phyloP scores from a whole-genome alignment of 495 filamentous ascomycete genomes.

The Chlorociboria aeruginascens region DNA sequence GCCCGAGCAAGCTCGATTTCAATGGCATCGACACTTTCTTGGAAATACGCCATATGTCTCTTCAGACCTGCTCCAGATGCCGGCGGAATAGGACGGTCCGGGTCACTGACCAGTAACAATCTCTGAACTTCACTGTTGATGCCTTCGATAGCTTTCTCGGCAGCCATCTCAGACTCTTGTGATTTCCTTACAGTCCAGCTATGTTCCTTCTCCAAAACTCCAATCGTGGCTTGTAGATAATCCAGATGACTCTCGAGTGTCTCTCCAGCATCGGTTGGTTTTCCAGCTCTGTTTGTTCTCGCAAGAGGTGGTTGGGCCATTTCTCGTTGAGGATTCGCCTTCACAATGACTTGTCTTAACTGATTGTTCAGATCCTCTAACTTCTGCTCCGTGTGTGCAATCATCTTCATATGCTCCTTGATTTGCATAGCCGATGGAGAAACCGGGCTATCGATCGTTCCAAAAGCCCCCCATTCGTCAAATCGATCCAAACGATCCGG shows the following conservation, averaged over 20 bases:
- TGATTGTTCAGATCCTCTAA: conserved; percentile 62
- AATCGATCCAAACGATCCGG: conserved; percentile 41
- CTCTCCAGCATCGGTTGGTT: conserved; percentile 26
- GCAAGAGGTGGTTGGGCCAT: conserved; percentile 26
- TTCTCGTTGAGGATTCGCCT: conserved; percentile 39
- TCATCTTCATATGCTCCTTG: conserved; percentile 27
- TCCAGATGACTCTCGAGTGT: conserved; percentile 28
- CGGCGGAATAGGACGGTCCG: conserved; percentile 36
- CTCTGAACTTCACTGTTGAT: conserved; percentile 39
- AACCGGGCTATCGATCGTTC: not conserved
- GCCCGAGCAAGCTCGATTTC: conserved; percentile 21
- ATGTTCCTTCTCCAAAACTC: conserved; percentile 24
- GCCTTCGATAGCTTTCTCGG: conserved; percentile 34
- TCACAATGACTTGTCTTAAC: conserved; percentile 53
- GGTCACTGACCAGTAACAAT: conserved; percentile 35
- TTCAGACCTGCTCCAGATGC: conserved; percentile 31
- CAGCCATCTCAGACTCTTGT: conserved; percentile 20
- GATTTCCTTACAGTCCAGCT: not conserved
- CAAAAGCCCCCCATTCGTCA: not conserved
- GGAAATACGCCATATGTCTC: conserved; percentile 43
- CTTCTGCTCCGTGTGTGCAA: conserved; percentile 52
- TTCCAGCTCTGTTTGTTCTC: conserved; percentile 9
- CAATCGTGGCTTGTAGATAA: conserved; percentile 38
- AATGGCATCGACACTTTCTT: conserved; percentile 26
- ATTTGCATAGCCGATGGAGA: conserved; percentile 1